Evolutionary conservation across 306 rosid species (phyloP).

Genomic region (Inga leiocalycina): DNA sequence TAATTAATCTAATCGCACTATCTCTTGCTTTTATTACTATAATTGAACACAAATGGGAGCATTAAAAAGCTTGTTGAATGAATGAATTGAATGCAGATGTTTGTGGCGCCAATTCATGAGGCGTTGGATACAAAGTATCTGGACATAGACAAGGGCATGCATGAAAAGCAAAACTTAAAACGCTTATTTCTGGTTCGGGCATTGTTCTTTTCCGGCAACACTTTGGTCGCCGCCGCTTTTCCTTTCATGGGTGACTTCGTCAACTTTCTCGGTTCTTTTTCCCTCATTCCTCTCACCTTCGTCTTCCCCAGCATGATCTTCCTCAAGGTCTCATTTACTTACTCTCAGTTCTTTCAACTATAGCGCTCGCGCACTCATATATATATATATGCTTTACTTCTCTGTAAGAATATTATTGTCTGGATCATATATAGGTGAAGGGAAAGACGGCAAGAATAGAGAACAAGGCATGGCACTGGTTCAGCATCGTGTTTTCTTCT

Average conservation of each 20-base stretch:
- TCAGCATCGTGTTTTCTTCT: constrained; percentile 45
- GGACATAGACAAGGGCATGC: constrained; percentile 41
- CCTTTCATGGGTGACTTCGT: constrained; percentile 71
- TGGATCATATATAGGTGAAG: constrained; percentile 44
- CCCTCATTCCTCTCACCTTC: constrained; percentile 62
- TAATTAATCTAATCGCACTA: background rate
- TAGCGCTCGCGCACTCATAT: background rate
- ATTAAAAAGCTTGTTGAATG: background rate
- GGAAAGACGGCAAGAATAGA: constrained; percentile 48
- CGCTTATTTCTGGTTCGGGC: constrained; percentile 42
- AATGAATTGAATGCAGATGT: constrained; percentile 37
- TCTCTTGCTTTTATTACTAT: background rate
- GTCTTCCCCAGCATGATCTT: constrained; percentile 66
- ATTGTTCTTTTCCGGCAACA: constrained; percentile 42
- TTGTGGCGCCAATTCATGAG: constrained; percentile 57
- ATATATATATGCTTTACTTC: no score
- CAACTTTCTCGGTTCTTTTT: constrained; percentile 55
- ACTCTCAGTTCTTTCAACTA: background rate
- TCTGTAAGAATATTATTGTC: background rate
- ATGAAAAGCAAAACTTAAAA: constrained; percentile 47
- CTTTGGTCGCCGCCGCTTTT: constrained; percentile 51
- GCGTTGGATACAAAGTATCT: constrained; percentile 54
- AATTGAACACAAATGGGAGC: background rate
- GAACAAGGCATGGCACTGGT: constrained; percentile 63
- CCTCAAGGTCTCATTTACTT: constrained; percentile 43